Conservation (phyloP, 2,329 filamentous ascomycete genomes). For the Fusarium aywerte region DNA sequence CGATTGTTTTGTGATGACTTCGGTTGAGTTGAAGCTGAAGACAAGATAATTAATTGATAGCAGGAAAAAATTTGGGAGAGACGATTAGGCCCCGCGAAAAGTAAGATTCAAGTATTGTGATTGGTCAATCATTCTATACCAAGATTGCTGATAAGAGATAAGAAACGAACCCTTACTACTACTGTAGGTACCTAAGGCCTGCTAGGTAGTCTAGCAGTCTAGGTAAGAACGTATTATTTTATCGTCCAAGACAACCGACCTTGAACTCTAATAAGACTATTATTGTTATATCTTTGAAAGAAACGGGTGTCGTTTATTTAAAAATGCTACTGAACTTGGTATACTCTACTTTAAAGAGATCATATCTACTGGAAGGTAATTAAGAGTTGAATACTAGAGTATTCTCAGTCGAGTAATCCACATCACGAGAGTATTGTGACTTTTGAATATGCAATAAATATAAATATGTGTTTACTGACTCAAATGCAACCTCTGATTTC, state of each 20-base stretch:
- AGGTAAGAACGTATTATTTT: too few species aligned
- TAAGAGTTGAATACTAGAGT: not conserved
- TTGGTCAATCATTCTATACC: conserved; percentile 37
- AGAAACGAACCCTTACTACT: not conserved
- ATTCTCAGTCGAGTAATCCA: too few species aligned
- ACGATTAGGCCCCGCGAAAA: conserved; percentile 38
- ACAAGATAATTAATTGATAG: conserved; percentile 22
- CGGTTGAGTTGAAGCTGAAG: conserved; percentile 31
- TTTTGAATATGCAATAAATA: too few species aligned
- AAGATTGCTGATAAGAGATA: conserved; percentile 35
- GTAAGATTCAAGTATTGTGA: not conserved
- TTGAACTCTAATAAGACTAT: not conserved
- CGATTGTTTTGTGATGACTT: conserved; percentile 15
- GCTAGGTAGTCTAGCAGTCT: too few species aligned
- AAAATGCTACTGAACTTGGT: not conserved
- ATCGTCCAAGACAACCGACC: too few species aligned
- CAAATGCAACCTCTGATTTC: not conserved
- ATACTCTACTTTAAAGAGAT: not conserved
- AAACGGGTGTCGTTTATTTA: not conserved
- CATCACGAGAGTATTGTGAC: too few species aligned
- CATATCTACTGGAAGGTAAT: not conserved
- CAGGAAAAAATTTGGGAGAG: conserved; percentile 46
- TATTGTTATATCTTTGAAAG: not conserved
- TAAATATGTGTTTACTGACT: not conserved
- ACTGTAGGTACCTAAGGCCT: too few species aligned